Conservation (phyloP, 2,329 filamentous ascomycete genomes). For the Juglanconis juglandina region DNA sequence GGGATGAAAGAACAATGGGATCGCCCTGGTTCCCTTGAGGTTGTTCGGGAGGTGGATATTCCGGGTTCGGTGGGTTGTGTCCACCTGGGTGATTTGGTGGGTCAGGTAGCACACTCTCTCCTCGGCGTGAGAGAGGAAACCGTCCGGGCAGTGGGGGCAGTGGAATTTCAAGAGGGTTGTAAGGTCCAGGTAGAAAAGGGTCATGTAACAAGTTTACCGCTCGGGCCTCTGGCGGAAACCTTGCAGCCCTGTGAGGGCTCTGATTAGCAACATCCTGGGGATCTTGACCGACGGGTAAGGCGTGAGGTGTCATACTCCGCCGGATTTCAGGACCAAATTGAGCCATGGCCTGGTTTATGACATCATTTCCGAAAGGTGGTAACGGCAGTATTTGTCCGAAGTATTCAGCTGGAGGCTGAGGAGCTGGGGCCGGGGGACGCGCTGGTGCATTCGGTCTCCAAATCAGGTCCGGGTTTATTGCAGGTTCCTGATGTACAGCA, state of each 20-base stretch:
- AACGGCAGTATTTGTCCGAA: background rate
- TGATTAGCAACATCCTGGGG: conserved; percentile 10
- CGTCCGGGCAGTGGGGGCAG: no score
- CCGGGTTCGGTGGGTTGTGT: background rate
- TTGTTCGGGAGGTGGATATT: background rate
- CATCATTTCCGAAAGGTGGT: background rate
- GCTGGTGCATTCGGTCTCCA: background rate
- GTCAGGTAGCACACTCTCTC: background rate
- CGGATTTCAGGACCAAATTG: background rate
- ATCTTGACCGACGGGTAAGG: conserved; percentile 3
- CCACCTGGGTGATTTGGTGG: background rate
- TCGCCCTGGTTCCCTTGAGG: background rate
- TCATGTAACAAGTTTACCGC: background rate
- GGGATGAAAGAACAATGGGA: background rate
- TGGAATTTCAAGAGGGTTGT: background rate
- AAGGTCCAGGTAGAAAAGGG: background rate
- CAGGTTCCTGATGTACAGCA: background rate
- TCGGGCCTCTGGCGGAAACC: background rate
- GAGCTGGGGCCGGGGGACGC: background rate
- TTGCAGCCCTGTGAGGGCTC: background rate
- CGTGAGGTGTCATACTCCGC: conserved; percentile 8
- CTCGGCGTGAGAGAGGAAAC: background rate
- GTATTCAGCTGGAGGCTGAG: background rate
- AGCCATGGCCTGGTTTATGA: background rate
- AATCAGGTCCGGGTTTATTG: background rate